These are phyloP conservation scores for Aureobasidium zeae DNA, from an alignment of 2,329 filamentous ascomycete species.

Conservation along the genomic window DNA sequence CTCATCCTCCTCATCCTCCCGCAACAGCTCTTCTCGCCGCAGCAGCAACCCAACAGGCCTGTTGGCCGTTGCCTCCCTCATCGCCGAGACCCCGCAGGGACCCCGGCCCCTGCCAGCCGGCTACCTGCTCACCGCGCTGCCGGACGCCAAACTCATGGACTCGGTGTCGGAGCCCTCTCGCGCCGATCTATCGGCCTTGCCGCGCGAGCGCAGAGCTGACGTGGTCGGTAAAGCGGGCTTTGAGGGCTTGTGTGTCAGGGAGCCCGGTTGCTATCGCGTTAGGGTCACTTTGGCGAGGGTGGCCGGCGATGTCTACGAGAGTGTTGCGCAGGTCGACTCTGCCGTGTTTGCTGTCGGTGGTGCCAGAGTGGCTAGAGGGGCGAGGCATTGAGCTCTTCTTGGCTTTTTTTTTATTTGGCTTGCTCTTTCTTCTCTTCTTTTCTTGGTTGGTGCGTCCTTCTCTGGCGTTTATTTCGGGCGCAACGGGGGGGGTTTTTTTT, in stretches of 20 bases:
- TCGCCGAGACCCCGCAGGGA: not conserved
- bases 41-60: not conserved
- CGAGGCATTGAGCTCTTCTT: not conserved
- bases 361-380: not conserved
- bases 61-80: slow-evolving; percentile 6
- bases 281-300: slow-evolving; percentile 1
- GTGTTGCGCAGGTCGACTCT: slow-evolving; percentile 6
- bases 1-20: not conserved
- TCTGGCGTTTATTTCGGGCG: no score
- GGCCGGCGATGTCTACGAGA: slow-evolving; percentile 4
- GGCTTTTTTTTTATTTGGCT: not conserved
- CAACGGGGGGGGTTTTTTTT: no score
- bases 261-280: not conserved
- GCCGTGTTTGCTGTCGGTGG: not conserved
- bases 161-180: not conserved
- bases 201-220: not conserved
- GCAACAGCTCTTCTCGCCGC: not conserved
- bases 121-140: not conserved
- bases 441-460: not conserved
- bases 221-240: not conserved
- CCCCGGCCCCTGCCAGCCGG: slow-evolving; percentile 1
- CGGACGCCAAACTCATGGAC: slow-evolving; percentile 2
- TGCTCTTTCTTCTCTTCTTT: not conserved
- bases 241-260: slow-evolving; percentile 2
- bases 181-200: not conserved